Percentiles rank a stretch among this genome's conserved stretches.
phyloP scores from a whole-genome alignment of 805 yeast genomes.

The Monosporozyma yasuniensis region DNA sequence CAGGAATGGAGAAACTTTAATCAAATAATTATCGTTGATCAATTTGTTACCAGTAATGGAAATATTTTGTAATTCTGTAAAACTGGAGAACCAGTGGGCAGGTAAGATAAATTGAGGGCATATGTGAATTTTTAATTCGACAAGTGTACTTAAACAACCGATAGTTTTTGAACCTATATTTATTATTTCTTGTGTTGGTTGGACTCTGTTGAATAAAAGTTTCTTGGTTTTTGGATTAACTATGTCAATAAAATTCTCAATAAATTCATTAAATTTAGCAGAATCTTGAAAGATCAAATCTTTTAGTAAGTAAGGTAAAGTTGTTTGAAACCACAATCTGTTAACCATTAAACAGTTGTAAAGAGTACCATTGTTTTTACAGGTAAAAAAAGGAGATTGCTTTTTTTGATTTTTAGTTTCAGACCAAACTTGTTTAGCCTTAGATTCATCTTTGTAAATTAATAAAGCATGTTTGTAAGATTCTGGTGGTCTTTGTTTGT shows the following conservation, averaged over 20 bases:
- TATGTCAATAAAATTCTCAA: not conserved
- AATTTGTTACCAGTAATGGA: conserved; percentile 63
- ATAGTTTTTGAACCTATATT: not conserved
- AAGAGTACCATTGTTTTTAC: conserved; percentile 28
- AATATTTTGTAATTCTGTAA: conserved; percentile 31
- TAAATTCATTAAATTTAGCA: conserved; percentile 37
- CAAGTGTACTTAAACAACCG: conserved; percentile 38
- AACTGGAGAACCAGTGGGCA: conserved; percentile 35
- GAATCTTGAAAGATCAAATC: conserved; percentile 48
- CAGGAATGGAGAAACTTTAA: conserved; percentile 43
- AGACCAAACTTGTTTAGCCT: conserved; percentile 39
- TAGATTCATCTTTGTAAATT: conserved; percentile 47
- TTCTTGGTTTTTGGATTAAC: not conserved
- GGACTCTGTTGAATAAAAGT: not conserved
- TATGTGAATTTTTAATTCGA: conserved; percentile 73
- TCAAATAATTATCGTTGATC: conserved; percentile 52
- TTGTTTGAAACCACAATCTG: conserved; percentile 50
- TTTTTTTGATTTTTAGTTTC: not conserved
- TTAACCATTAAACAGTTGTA: conserved; percentile 62
- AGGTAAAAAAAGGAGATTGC: not conserved
- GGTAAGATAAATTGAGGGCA: conserved; percentile 67
- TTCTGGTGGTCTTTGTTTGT: conserved; percentile 54
- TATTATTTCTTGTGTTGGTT: conserved; percentile 6
- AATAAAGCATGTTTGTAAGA: conserved; percentile 60
- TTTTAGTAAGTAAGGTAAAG: conserved; percentile 46